Evolutionary conservation across 2,329 filamentous ascomycete species (phyloP), one percentile per base, ranked within the genome.

Genomic region (Catunica adiposa): DNA sequence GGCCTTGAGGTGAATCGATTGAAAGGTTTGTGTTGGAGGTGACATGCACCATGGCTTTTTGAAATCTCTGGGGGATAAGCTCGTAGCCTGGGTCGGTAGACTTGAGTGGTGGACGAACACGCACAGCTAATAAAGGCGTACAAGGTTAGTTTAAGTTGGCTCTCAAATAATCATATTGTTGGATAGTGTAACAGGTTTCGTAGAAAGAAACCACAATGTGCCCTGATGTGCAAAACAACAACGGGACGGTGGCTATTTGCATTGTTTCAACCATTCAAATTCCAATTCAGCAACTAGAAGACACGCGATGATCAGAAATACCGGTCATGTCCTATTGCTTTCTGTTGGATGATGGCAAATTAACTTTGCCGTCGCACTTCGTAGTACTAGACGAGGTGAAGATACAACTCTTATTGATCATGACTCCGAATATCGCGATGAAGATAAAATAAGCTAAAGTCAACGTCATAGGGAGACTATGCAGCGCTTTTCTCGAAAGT

Each of bases 41-140:
- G 59, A 90, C 86, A 61, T 96, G 89, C 60, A 94, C 89, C 74
- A 90, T 95, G 40, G 89, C 84, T 61, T 84, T 81, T 68, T 95
- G 90, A 66, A 98, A 98, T 64, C 92, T 82, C 68, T 95, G 89
- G 14, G 92, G 92, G 57, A 98, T 92, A 61, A 97, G 79, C 61
- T 98, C 92, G 72, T 79, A 98, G 60, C 89, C 90, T 4, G 92
- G 92, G 67, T 98, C 92, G 61, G 78, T 79, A 4, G 88, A 74
- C 62, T 83, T 82, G 57, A 97, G 75, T 55, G 90, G 84, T 51
- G 92, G 92, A 63, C 92, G 87, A 51, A 97, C 84, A 67, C 92
- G 89, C 63, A 98, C 88, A 67, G 85, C 92, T 97, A 47, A 22
- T 14, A 44, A 46, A 55, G 54, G 22, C 31, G 11, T 22, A 37